Percentiles rank a stretch among this genome's conserved stretches.
Evolutionary conservation across 371 early-diverging fungal genomes (phyloP).

Genomic region (Saksenaea vasiformis): DNA sequence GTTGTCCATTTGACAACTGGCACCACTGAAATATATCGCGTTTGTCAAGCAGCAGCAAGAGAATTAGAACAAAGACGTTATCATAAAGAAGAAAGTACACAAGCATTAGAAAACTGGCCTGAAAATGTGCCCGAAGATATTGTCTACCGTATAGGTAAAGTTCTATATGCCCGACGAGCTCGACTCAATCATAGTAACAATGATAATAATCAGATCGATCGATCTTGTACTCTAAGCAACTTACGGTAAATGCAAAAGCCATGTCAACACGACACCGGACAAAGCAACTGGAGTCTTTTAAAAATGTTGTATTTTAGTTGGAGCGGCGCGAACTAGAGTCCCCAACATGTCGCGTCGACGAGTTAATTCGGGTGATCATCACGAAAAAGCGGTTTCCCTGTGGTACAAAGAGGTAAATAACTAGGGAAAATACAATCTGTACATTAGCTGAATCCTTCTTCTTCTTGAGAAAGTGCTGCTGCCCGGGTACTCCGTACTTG

Average conservation of each 20-base stretch:
- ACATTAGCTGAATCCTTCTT: constrained; percentile 1
- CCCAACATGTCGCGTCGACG: constrained; percentile 34
- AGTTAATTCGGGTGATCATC: constrained; percentile 42
- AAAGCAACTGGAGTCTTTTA: not conserved
- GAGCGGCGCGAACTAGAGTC: constrained; percentile 57
- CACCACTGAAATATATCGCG: constrained; percentile 68
- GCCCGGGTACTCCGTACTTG: constrained; percentile 56
- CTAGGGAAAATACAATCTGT: not conserved
- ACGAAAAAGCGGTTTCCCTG: constrained; percentile 55
- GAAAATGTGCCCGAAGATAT: constrained; percentile 11
- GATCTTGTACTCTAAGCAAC: constrained; percentile 55
- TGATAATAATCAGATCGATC: constrained; percentile 41
- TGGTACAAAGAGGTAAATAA: constrained; percentile 32
- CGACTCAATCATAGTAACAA: not conserved
- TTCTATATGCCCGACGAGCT: not conserved
- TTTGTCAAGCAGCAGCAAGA: constrained; percentile 48
- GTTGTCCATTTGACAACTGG: constrained; percentile 45
- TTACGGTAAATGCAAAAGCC: constrained; percentile 27
- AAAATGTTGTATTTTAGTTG: constrained; percentile 25
- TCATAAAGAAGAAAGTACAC: constrained; percentile 15
- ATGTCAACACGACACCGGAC: not conserved
- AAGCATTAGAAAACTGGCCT: not conserved
- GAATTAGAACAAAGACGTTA: constrained; percentile 23
- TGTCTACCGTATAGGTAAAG: constrained; percentile 24
- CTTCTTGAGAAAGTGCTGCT: constrained; percentile 44